Evolutionary conservation across 2,329 filamentous ascomycete genomes (phyloP).

Genomic region (Fusarium multiceps): DNA sequence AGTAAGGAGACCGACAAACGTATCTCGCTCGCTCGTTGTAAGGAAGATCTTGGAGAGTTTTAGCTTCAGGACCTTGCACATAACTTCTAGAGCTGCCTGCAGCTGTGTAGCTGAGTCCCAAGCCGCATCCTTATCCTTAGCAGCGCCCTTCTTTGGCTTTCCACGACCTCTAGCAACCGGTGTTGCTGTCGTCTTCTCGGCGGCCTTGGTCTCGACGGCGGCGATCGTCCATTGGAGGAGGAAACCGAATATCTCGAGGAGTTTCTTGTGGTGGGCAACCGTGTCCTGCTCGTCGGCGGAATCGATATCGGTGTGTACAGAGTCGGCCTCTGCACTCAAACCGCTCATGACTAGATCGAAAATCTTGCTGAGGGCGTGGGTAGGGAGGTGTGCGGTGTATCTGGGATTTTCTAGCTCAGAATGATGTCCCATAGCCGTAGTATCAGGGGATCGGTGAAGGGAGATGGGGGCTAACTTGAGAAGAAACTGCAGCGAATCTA

Average conservation of each 20-base stretch:
- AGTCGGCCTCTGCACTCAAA: constrained; percentile 85
- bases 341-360: constrained; percentile 91
- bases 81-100: constrained; percentile 87
- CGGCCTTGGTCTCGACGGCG: constrained; percentile 91
- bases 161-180: constrained; percentile 78
- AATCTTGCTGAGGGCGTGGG: constrained; percentile 88
- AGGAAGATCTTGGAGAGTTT: constrained; percentile 94
- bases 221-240: constrained; percentile 94
- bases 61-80: constrained; percentile 95
- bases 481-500: constrained; percentile 95
- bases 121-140: constrained; percentile 82
- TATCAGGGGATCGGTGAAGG: constrained; percentile 42
- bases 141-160: constrained; percentile 80
- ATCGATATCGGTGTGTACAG: constrained; percentile 86
- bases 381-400: constrained; percentile 81
- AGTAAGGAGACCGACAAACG: constrained; percentile 91
- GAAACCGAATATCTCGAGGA: constrained; percentile 94
- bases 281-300: constrained; percentile 87
- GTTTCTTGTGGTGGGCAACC: constrained; percentile 85
- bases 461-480: constrained; percentile 86
- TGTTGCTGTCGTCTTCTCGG: constrained; percentile 81
- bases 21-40: constrained; percentile 95
- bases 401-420: constrained; percentile 70
- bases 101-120: constrained; percentile 94
- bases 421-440: constrained; percentile 43